These are phyloP conservation scores for Geotrichum aggregatum DNA, from an alignment of 1,139 yeast species.

Conservation along the genomic window DNA sequence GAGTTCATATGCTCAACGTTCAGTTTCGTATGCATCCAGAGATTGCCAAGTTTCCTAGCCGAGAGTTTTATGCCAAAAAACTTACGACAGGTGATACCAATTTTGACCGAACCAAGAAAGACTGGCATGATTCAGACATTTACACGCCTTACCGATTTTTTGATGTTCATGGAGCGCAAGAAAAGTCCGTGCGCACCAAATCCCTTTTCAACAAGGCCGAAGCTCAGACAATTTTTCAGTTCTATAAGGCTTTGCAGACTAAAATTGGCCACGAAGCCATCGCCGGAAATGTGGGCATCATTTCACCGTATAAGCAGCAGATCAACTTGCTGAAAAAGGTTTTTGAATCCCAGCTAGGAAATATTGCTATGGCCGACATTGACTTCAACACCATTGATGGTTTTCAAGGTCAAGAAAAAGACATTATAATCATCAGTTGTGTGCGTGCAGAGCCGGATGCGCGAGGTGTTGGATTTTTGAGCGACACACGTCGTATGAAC, in stretches of 20 bases:
- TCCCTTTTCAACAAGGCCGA: slow-evolving; percentile 21
- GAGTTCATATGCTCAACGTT: slow-evolving; percentile 75
- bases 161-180: slow-evolving; percentile 63
- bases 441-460: slow-evolving; percentile 75
- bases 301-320: slow-evolving; percentile 94
- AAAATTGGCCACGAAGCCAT: slow-evolving; percentile 42
- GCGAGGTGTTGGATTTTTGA: slow-evolving; percentile 77
- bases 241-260: slow-evolving; percentile 43
- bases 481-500: slow-evolving; percentile 89
- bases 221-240: slow-evolving; percentile 38
- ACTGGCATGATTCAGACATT: slow-evolving; percentile 61
- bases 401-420: slow-evolving; percentile 97
- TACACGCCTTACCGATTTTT: slow-evolving; percentile 78
- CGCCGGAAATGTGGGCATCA: slow-evolving; percentile 75
- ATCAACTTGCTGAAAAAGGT: slow-evolving; percentile 53
- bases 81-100: slow-evolving; percentile 66
- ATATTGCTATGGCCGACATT: slow-evolving; percentile 56
- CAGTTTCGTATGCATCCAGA: slow-evolving; percentile 98
- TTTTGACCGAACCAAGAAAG: slow-evolving; percentile 48
- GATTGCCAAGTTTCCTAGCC: slow-evolving; percentile 81
- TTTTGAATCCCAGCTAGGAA: slow-evolving; percentile 61
- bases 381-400: slow-evolving; percentile 97
- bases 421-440: slow-evolving; percentile 87
- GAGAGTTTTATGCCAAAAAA: slow-evolving; percentile 69
- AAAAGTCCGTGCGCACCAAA: slow-evolving; percentile 37